Conservation (phyloP, 352 stramenopile genomes). For the Blastocystis sp. region DNA sequence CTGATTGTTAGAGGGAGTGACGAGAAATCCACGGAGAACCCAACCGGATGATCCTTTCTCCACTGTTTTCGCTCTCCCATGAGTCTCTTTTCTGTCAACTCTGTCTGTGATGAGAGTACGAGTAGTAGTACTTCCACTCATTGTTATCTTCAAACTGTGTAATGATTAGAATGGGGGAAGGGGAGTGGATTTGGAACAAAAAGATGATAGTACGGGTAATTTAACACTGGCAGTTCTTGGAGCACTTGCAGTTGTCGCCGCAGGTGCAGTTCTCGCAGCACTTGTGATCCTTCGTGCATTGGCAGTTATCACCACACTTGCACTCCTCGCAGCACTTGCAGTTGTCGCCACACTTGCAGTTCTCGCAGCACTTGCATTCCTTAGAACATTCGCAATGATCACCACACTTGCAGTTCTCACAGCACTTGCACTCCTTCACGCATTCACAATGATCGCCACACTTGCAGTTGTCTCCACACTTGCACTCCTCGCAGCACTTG, state of each 20-base stretch:
- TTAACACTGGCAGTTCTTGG: background rate
- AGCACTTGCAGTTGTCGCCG: background rate
- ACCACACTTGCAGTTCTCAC: background rate
- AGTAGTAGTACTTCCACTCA: too few relatives aligned
- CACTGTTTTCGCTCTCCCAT: slow-evolving; percentile 73
- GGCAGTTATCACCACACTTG: background rate
- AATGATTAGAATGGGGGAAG: too few relatives aligned
- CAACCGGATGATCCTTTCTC: slow-evolving; percentile 73
- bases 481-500: background rate
- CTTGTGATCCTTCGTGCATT: background rate
- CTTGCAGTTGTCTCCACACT: background rate
- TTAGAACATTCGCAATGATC: background rate
- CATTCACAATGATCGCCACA: background rate
- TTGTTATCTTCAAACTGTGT: too few relatives aligned
- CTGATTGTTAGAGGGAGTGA: background rate
- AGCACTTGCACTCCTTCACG: background rate
- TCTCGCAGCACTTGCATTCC: background rate
- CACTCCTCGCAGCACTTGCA: background rate
- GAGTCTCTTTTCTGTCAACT: slow-evolving; percentile 49
- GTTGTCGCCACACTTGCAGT: background rate
- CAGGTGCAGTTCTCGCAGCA: background rate
- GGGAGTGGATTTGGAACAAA: too few relatives aligned
- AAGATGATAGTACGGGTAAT: background rate
- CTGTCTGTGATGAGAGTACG: slow-evolving; percentile 58
- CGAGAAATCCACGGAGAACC: slow-evolving; percentile 12